Base-by-base conservation (phyloP, 2,329 filamentous ascomycete species). In the Aspergillus sp. region DNA sequence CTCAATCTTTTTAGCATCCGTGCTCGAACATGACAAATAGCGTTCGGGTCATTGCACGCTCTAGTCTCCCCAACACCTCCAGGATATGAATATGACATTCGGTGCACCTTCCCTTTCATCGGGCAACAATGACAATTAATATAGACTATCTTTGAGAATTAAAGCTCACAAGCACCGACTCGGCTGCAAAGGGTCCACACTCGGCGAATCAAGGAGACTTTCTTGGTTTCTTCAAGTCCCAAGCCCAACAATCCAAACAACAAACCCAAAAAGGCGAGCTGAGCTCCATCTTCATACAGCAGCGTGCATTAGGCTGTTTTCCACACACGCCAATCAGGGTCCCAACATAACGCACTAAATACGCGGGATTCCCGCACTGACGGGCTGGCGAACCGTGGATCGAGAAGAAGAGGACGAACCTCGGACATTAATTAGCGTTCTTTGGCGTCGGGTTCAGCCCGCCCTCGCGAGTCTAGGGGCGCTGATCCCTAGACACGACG, bases 361-460 rank as follows among this genome's bases (percentile, higher is more conserved):
- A 42, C 36, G 14, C 36, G 36, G 36, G 36, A 42, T 14, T 42
- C 36, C 36, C 36, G 36, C 36, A 16, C 16, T 18, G 36, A 42
- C 36, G 14, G 36, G n/a, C 36, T 14, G 36, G 36, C 36, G 36
- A 42, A 42, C 36, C 36, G 16, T 42, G 36, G 36, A n/a, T 42
- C 36, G 36, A 12, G 16, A 42, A 6, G 14, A 16, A 12, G 16
- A 42, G 32, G 32, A 36, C 7, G 36, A 14, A n/a, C 14, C 36
- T 42, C 36, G 36, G 36, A 42, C 16, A 42, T 42, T 52, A 29
- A 29, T 29, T 52, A 52, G 50, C 18, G 16, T 20, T 24, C 36
- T 16, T 54, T 54, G 12, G 36, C 36, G 22, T 55, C 42, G 39
- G 53, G 26, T 55, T 55, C 53, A 55, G 53, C 53, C 53, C 53